Percentiles rank a stretch among this genome's conserved stretches.
Conservation (phyloP, 1,284 basidiomycete genomes). For the Volvariella surrecta region DNA sequence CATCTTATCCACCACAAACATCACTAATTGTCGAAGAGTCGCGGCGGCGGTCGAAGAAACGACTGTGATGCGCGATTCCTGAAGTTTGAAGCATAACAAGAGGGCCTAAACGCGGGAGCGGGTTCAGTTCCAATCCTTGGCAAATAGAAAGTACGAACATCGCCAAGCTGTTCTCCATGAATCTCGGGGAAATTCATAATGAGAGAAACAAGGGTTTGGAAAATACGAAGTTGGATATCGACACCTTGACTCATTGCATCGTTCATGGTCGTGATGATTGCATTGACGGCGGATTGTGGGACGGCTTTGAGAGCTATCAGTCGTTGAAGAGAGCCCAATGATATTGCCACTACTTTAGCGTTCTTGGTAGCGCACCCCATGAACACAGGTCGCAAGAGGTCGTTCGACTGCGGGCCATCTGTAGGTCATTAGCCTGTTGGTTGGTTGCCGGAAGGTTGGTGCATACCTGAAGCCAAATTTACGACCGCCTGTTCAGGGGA, state of each 20-base stretch:
- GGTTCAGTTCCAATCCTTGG: not conserved
- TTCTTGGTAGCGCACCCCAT: constrained; percentile 93
- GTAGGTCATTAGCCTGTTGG: not conserved
- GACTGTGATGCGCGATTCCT: constrained; percentile 92
- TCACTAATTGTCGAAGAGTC: constrained; percentile 91
- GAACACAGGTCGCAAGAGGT: constrained; percentile 83
- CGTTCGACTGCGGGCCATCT: constrained; percentile 77
- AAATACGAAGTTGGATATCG: constrained; percentile 87
- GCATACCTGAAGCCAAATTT: constrained; percentile 55
- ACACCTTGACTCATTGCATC: constrained; percentile 89
- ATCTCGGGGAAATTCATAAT: constrained; percentile 82
- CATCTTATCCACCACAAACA: constrained; percentile 97
- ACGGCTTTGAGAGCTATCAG: constrained; percentile 85
- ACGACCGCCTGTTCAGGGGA: constrained; percentile 64
- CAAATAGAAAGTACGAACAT: constrained; percentile 41
- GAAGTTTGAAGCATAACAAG: constrained; percentile 87
- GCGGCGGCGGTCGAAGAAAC: constrained; percentile 97
- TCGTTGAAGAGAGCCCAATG: constrained; percentile 86
- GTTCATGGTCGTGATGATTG: constrained; percentile 75
- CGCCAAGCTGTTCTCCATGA: constrained; percentile 72
- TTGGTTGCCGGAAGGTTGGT: not conserved
- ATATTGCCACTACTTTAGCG: constrained; percentile 89
- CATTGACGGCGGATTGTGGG: constrained; percentile 68
- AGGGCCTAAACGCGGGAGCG: constrained; percentile 50
- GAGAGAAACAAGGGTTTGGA: constrained; percentile 85